Conservation (phyloP, 352 stramenopile genomes). For the Paralagenidium karlingii region DNA sequence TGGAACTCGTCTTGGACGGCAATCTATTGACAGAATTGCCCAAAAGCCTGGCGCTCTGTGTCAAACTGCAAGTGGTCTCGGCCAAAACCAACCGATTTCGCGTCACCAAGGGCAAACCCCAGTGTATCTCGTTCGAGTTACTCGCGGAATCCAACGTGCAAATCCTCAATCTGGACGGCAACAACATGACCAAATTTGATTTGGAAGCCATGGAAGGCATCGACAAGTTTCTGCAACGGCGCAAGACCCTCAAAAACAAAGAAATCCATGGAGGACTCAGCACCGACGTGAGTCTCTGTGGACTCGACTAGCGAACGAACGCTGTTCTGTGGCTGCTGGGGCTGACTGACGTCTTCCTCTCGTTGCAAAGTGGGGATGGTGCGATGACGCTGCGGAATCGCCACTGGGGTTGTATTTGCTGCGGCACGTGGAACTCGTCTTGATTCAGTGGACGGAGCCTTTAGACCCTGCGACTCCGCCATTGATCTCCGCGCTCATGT, state of each 20-base stretch:
- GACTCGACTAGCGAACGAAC: constrained; percentile 69
- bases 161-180: constrained; percentile 74
- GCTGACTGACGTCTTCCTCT: too few relatives aligned
- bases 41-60: constrained; percentile 27
- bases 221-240: constrained; percentile 55
- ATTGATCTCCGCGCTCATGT: too few relatives aligned
- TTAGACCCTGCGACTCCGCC: too few relatives aligned
- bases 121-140: constrained; percentile 43
- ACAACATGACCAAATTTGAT: constrained; percentile 67
- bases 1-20: constrained; percentile 53
- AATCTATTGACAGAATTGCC: constrained; percentile 39
- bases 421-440: too few relatives aligned
- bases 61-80: constrained; percentile 64
- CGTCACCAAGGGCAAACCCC: constrained; percentile 5
- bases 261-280: constrained; percentile 68
- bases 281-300: constrained; percentile 71
- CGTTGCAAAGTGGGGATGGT: too few relatives aligned
- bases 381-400: too few relatives aligned
- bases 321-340: too few relatives aligned
- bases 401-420: too few relatives aligned
- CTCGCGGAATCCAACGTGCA: constrained; percentile 46
- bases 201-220: constrained; percentile 68
- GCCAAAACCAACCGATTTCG: constrained; percentile 43
- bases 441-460: too few relatives aligned
- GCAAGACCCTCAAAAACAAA: constrained; percentile 78